These are phyloP conservation scores for Xylaria intraflava DNA, from an alignment of 495 filamentous ascomycete genomes.

Conservation along the genomic window DNA sequence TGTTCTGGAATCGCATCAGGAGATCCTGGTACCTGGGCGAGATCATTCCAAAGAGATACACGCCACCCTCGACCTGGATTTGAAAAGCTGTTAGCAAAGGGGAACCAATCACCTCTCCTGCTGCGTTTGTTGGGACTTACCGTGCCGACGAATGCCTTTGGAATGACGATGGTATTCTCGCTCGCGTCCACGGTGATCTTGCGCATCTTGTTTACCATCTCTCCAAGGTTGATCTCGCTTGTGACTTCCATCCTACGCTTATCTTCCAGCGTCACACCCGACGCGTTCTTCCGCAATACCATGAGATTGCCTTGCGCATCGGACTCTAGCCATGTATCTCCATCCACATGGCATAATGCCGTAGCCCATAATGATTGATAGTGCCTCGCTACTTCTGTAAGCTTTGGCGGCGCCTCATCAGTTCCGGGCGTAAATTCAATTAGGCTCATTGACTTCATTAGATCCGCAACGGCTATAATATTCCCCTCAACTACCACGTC, in stretches of 20 bases:
- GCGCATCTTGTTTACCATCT: slow-evolving; percentile 82
- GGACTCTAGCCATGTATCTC: slow-evolving; percentile 67
- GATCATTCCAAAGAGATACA: slow-evolving; percentile 84
- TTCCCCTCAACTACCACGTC: slow-evolving; percentile 66
- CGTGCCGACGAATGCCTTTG: slow-evolving; percentile 83
- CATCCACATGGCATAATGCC: slow-evolving; percentile 61
- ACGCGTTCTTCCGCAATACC: slow-evolving; percentile 62
- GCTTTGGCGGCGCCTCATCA: slow-evolving; percentile 35
- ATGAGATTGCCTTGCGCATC: slow-evolving; percentile 85
- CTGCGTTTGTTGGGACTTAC: slow-evolving; percentile 43
- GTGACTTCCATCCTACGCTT: slow-evolving; percentile 61
- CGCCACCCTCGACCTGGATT: slow-evolving; percentile 73
- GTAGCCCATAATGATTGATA: slow-evolving; percentile 77
- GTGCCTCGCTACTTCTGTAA: slow-evolving; percentile 73
- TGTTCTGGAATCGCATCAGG: slow-evolving; percentile 73
- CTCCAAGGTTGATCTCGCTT: slow-evolving; percentile 76
- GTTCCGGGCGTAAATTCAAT: slow-evolving; percentile 55
- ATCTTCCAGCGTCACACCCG: slow-evolving; percentile 70
- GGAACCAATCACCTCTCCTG: neutral
- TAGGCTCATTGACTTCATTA: slow-evolving; percentile 88
- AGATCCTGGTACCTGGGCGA: slow-evolving; percentile 62
- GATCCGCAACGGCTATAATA: slow-evolving; percentile 76
- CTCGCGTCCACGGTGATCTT: slow-evolving; percentile 50
- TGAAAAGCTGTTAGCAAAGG: slow-evolving; percentile 18
- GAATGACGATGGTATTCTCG: slow-evolving; percentile 58